These are phyloP conservation scores for Phytopythium aichiense DNA, from an alignment of 352 stramenopile genomes.

Conservation along the genomic window DNA sequence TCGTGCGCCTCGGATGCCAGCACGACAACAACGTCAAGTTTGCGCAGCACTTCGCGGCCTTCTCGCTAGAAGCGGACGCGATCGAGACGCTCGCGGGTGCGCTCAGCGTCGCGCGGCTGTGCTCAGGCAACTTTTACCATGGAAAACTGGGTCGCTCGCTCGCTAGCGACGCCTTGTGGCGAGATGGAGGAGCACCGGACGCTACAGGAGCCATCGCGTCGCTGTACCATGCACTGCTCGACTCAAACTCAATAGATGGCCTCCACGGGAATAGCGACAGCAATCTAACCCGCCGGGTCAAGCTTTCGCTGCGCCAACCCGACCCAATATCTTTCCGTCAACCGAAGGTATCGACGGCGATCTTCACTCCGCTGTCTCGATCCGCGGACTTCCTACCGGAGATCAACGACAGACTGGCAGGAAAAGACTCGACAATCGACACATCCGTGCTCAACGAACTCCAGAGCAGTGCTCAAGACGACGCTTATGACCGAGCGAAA, in stretches of 20 bases:
- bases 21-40: conserved; percentile 76
- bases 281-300: not conserved
- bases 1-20: conserved; percentile 70
- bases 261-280: not conserved
- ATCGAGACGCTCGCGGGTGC: conserved; percentile 38
- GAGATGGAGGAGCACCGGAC: conserved; percentile 26
- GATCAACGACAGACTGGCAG: not conserved
- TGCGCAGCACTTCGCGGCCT: conserved; percentile 62
- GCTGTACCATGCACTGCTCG: conserved; percentile 49
- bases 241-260: conserved; percentile 12
- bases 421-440: not conserved
- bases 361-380: not conserved
- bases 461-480: not conserved
- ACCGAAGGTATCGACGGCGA: not conserved
- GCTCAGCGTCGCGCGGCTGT: conserved; percentile 57
- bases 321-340: not conserved
- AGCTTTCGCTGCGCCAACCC: not conserved
- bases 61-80: conserved; percentile 46
- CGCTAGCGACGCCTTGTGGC: conserved; percentile 30
- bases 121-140: conserved; percentile 64
- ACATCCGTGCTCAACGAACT: not conserved
- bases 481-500: not conserved
- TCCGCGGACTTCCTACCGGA: not conserved
- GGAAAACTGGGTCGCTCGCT: conserved; percentile 32
- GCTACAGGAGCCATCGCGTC: conserved; percentile 21